These are phyloP conservation scores for Gossypium gossypioides DNA, from an alignment of 441 rosid genomes.

Conservation along the genomic window DNA sequence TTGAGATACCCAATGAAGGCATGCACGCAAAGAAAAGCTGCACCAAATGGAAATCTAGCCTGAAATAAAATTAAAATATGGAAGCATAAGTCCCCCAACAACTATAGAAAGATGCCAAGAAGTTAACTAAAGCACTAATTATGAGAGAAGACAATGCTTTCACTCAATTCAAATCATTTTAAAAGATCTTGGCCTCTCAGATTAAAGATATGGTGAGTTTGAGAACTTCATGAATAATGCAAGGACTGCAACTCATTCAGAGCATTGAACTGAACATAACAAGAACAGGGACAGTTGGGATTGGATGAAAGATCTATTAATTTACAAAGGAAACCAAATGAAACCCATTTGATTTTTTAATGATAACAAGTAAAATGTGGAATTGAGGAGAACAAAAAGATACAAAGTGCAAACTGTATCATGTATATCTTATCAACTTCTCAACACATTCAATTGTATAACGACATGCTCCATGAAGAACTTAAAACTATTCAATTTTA, in stretches of 20 bases:
- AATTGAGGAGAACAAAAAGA: not conserved
- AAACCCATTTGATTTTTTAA: not conserved
- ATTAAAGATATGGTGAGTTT: not conserved
- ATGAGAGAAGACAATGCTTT: not conserved
- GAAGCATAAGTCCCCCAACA: constrained; percentile 10
- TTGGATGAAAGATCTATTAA: not conserved
- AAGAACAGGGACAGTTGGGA: not conserved
- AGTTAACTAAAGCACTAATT: not conserved
- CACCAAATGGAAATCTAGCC: constrained; percentile 90
- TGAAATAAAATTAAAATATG: constrained; percentile 28
- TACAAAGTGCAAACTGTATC: not conserved
- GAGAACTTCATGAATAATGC: not conserved
- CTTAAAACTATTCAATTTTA: not conserved
- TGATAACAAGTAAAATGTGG: not conserved
- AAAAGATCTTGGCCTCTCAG: not conserved
- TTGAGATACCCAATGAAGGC: constrained; percentile 73
- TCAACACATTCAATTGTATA: not conserved
- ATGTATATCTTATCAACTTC: not conserved
- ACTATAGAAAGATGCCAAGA: not conserved
- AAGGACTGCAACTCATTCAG: not conserved
- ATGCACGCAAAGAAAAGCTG: constrained; percentile 81
- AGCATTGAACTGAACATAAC: not conserved
- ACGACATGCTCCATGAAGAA: not conserved
- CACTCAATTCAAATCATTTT: not conserved
- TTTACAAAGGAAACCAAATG: not conserved